Conservation (phyloP, 1,284 basidiomycete genomes). For the Ceratobasidium sp. region DNA sequence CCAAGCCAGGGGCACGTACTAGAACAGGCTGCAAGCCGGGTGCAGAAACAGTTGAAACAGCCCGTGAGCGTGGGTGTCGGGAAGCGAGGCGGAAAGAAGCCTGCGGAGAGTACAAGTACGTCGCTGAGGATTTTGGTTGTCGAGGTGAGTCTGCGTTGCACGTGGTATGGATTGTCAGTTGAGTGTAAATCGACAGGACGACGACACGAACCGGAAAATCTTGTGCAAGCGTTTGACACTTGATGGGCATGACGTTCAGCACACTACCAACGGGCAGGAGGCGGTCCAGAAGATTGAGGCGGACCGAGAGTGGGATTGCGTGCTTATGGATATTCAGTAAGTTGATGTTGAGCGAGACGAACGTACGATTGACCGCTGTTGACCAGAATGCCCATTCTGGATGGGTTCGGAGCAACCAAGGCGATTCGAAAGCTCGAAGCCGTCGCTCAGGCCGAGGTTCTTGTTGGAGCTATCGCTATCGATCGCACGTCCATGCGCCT, state of each 20-base stretch:
- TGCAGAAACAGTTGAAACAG: slow-evolving; percentile 28
- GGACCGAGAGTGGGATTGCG: slow-evolving; percentile 75
- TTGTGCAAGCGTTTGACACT: slow-evolving; percentile 74
- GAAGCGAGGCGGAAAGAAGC: slow-evolving; percentile 26
- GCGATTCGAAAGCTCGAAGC: slow-evolving; percentile 73
- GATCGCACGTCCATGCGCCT: slow-evolving; percentile 61
- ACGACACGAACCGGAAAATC: slow-evolving; percentile 80
- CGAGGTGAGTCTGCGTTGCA: slow-evolving; percentile 63
- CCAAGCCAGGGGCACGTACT: slow-evolving; percentile 41
- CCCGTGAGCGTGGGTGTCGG: slow-evolving; percentile 23
- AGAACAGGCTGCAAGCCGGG: slow-evolving; percentile 25
- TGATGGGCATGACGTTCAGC: slow-evolving; percentile 74
- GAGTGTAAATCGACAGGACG: slow-evolving; percentile 62
- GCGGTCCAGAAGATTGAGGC: slow-evolving; percentile 69
- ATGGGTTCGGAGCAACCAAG: slow-evolving; percentile 78
- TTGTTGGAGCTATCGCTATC: slow-evolving; percentile 33
- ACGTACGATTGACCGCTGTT: slow-evolving; percentile 7
- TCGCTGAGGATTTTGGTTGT: slow-evolving; percentile 73
- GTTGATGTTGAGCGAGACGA: slow-evolving; percentile 51
- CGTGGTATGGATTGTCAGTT: not conserved
- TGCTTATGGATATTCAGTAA: slow-evolving; percentile 88
- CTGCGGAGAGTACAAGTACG: slow-evolving; percentile 9
- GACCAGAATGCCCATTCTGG: slow-evolving; percentile 81
- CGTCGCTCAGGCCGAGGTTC: not conserved
- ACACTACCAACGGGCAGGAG: slow-evolving; percentile 82